Conservation (phyloP, 371 early-diverging fungal species). For the Mortierella sp. region DNA sequence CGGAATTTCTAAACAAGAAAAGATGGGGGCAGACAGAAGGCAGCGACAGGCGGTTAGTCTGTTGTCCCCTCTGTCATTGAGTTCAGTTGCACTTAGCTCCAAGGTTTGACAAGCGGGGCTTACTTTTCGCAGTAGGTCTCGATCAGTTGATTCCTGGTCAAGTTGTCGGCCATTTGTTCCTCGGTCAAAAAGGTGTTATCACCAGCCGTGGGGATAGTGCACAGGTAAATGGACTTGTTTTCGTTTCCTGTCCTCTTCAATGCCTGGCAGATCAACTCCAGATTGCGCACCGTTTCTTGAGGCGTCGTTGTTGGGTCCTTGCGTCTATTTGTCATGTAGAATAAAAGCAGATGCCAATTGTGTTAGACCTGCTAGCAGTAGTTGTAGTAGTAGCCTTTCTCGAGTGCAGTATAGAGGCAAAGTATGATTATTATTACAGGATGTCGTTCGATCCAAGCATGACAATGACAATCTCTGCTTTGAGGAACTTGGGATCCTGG, state of each 20-base stretch:
- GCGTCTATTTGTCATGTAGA: constrained; percentile 11
- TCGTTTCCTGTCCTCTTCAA: constrained; percentile 31
- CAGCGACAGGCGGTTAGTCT: not conserved
- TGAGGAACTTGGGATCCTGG: constrained; percentile 41
- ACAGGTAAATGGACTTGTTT: constrained; percentile 45
- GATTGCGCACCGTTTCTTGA: constrained; percentile 43
- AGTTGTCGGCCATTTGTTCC: constrained; percentile 35
- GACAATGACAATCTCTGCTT: constrained; percentile 52
- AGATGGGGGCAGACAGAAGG: not conserved
- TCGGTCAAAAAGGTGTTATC: constrained; percentile 38
- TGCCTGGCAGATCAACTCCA: constrained; percentile 52
- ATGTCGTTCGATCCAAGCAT: constrained; percentile 55
- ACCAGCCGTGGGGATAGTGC: constrained; percentile 54
- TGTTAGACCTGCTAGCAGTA: not conserved
- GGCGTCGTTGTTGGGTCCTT: constrained; percentile 36
- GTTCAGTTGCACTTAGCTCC: not conserved
- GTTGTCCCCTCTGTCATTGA: not conserved
- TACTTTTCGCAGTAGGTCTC: constrained; percentile 37
- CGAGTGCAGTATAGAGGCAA: not conserved
- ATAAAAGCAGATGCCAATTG: not conserved
- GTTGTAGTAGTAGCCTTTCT: not conserved
- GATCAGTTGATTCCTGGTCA: constrained; percentile 39
- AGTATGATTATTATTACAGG: constrained; percentile 10
- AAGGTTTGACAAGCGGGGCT: no score
- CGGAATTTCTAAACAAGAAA: constrained; percentile 25